Percentiles rank a stretch among this genome's conserved stretches.
Evolutionary conservation across 2,329 filamentous ascomycete species (phyloP).

Genomic region (Pezicula carpinea): DNA sequence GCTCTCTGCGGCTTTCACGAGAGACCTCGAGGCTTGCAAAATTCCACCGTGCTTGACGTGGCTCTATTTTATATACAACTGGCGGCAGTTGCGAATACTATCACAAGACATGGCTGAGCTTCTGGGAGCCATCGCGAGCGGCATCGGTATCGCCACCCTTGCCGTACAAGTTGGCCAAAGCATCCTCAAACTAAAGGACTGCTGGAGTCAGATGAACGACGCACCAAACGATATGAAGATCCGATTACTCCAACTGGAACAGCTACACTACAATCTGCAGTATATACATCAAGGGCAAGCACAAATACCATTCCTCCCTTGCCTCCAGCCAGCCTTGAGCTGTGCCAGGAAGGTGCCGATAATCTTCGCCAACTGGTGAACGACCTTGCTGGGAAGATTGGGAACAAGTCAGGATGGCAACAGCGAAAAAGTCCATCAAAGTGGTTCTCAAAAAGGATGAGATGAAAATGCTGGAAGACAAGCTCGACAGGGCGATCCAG

Average conservation of each 20-base stretch:
- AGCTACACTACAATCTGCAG: slow-evolving; percentile 4
- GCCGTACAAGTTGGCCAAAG: slow-evolving; percentile 6
- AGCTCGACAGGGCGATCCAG: slow-evolving; percentile 6
- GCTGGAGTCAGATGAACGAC: slow-evolving; percentile 12
- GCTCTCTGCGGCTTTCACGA: too few relatives aligned
- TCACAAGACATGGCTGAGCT: slow-evolving; percentile 8
- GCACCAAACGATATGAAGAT: slow-evolving; percentile 7
- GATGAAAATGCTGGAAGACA: slow-evolving; percentile 6
- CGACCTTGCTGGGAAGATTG: slow-evolving; percentile 1
- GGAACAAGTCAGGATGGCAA: slow-evolving; percentile 4
- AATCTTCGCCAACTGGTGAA: slow-evolving; percentile 3
- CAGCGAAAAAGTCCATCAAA: slow-evolving; percentile 5
- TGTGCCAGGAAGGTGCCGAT: slow-evolving; percentile 6
- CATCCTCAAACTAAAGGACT: slow-evolving; percentile 14
- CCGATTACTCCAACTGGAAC: slow-evolving; percentile 9
- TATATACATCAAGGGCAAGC: slow-evolving; percentile 5
- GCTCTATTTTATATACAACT: too few relatives aligned
- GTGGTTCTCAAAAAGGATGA: slow-evolving; percentile 8
- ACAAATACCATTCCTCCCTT: background rate
- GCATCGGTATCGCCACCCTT: slow-evolving; percentile 6
- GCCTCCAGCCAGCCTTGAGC: slow-evolving; percentile 3
- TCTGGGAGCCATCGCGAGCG: slow-evolving; percentile 4
- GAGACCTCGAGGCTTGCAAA: too few relatives aligned
- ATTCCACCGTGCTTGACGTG: too few relatives aligned
- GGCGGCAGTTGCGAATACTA: too few relatives aligned